A percentile compares a stretch with the other conserved stretches of the same genome.
Evolutionary conservation across 1,284 basidiomycete genomes (phyloP).

Genomic region (Pseudomicrostroma phylloplanum): DNA sequence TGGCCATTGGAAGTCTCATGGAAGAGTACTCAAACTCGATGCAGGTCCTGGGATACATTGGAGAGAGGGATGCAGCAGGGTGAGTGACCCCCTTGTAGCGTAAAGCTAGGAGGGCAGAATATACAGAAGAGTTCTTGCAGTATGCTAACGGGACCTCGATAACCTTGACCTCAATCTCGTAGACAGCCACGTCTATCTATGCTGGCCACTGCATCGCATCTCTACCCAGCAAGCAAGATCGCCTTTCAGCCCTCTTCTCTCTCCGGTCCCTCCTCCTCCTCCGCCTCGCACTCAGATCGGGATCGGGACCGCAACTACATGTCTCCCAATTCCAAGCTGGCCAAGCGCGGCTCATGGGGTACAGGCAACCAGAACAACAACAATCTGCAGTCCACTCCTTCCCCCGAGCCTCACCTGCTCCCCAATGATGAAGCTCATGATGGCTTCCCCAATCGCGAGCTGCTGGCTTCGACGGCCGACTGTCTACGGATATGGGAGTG

Average conservation of each 20-base stretch:
- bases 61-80: conserved; percentile 21
- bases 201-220: conserved; percentile 45
- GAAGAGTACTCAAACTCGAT: conserved; percentile 48
- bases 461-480: conserved; percentile 47
- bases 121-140: neutral
- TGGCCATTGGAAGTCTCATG: conserved; percentile 47
- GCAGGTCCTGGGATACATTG: conserved; percentile 40
- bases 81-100: conserved; percentile 3
- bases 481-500: conserved; percentile 48
- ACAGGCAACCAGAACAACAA: conserved; percentile 15
- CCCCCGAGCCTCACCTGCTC: neutral
- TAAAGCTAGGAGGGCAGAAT: no score
- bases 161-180: conserved; percentile 10
- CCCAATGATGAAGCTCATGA: conserved; percentile 16
- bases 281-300: conserved; percentile 17
- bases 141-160: neutral
- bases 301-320: conserved; percentile 21
- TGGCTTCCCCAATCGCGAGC: conserved; percentile 40
- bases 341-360: conserved; percentile 36
- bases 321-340: conserved; percentile 29
- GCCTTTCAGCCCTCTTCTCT: conserved; percentile 45
- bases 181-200: neutral
- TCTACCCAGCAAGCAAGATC: conserved; percentile 47
- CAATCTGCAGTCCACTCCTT: conserved; percentile 15
- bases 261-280: conserved; percentile 11